Conservation (phyloP, 2,329 filamentous ascomycete genomes). For the Arthrinium phaeospermum region DNA sequence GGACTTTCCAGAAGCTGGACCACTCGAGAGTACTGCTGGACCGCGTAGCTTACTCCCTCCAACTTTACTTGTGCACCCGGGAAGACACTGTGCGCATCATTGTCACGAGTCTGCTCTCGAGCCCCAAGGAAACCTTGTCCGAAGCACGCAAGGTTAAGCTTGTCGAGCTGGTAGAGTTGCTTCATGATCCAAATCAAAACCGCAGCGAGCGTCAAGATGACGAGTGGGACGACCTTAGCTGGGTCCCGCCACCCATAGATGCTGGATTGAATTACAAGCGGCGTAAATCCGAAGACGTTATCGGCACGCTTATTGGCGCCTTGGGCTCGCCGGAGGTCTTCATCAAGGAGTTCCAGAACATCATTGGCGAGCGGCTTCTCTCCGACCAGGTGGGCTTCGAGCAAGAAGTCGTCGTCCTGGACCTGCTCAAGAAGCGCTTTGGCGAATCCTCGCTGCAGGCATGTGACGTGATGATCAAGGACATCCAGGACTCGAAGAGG, state of each 20-base stretch:
- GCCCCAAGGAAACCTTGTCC: slow-evolving; percentile 51
- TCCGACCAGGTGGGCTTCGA: slow-evolving; percentile 72
- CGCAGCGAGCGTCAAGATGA: slow-evolving; percentile 60
- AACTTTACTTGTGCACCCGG: slow-evolving; percentile 76
- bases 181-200: slow-evolving; percentile 65
- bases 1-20: slow-evolving; percentile 76
- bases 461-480: slow-evolving; percentile 96
- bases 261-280: slow-evolving; percentile 91
- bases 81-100: slow-evolving; percentile 82
- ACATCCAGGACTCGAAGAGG: slow-evolving; percentile 81
- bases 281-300: slow-evolving; percentile 86
- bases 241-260: slow-evolving; percentile 92
- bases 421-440: slow-evolving; percentile 86
- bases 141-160: slow-evolving; percentile 56
- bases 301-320: slow-evolving; percentile 86
- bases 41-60: slow-evolving; percentile 73
- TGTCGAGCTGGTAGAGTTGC: slow-evolving; percentile 69
- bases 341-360: slow-evolving; percentile 89
- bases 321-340: slow-evolving; percentile 91
- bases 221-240: slow-evolving; percentile 89
- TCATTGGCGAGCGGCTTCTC: slow-evolving; percentile 83
- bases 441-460: slow-evolving; percentile 86
- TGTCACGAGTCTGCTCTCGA: slow-evolving; percentile 74
- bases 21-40: slow-evolving; percentile 79
- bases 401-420: slow-evolving; percentile 81